These are phyloP conservation scores for Epichloe aotearoae DNA, from an alignment of 2,329 filamentous ascomycete genomes.

Conservation along the genomic window DNA sequence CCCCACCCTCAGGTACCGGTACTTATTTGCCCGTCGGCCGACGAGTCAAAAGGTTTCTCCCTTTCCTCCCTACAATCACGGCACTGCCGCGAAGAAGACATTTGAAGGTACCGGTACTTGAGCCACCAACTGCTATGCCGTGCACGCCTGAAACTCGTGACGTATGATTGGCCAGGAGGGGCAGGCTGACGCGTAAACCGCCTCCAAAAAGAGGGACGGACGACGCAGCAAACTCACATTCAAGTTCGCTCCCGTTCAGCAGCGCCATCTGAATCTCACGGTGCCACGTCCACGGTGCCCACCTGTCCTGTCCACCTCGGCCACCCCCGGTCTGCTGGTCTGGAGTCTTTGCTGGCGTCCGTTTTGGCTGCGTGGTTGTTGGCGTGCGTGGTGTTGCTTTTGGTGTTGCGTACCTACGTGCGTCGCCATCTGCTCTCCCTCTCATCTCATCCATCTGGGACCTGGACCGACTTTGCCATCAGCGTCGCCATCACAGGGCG, in stretches of 20 bases:
- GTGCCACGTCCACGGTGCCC: background rate
- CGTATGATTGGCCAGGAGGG: constrained; percentile 17
- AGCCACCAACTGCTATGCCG: background rate
- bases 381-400: background rate
- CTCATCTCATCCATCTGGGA: background rate
- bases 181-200: constrained; percentile 26
- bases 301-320: background rate
- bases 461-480: background rate
- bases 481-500: too few relatives aligned
- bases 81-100: background rate
- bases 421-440: background rate
- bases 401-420: background rate
- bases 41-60: too few relatives aligned
- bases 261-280: background rate
- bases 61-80: too few relatives aligned
- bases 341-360: too few relatives aligned
- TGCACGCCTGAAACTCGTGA: background rate
- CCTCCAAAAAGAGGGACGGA: constrained; percentile 6
- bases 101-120: constrained; percentile 3
- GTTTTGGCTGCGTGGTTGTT: too few relatives aligned
- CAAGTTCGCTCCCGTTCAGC: background rate
- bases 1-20: constrained; percentile 9
- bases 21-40: constrained; percentile 2
- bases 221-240: background rate
- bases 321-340: background rate